Evolutionary conservation across 1,139 yeast genomes (phyloP).

Genomic region (Yamadazyma membranifaciens): DNA sequence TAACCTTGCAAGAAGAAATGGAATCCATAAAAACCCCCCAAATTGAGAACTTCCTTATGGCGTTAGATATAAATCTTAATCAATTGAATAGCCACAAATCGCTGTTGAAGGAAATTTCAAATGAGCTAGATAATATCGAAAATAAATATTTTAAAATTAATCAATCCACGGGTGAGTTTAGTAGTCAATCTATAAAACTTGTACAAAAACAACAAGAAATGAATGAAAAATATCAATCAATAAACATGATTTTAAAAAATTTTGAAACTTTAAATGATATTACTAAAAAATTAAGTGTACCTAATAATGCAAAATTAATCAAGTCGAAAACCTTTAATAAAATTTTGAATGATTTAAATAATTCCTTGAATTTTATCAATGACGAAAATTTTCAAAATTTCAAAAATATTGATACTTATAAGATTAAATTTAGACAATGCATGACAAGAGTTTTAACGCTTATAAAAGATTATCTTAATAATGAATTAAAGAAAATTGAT

Average conservation of each 20-base stretch:
- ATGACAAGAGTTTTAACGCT: conserved; percentile 79
- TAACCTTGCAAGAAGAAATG: neutral
- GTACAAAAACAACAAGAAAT: conserved; percentile 51
- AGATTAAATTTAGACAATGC: conserved; percentile 77
- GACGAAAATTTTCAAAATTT: conserved; percentile 36
- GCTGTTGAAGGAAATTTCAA: conserved; percentile 42
- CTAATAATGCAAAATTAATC: conserved; percentile 26
- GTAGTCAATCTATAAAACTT: conserved; percentile 53
- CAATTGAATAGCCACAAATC: conserved; percentile 35
- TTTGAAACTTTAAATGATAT: conserved; percentile 74
- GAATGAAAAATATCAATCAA: conserved; percentile 41
- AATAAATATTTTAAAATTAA: conserved; percentile 55
- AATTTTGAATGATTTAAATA: conserved; percentile 61
- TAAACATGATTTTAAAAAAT: conserved; percentile 53
- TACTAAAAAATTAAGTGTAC: conserved; percentile 65
- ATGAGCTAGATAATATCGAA: conserved; percentile 23
- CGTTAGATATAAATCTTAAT: conserved; percentile 33
- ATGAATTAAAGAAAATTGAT: conserved; percentile 49
- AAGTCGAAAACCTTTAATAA: conserved; percentile 52
- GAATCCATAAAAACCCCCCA: neutral
- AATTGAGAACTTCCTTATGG: conserved; percentile 37
- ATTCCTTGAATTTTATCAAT: conserved; percentile 39
- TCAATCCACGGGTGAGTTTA: conserved; percentile 63
- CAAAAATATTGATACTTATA: conserved; percentile 69
- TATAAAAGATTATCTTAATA: conserved; percentile 63